Percentiles rank a stretch among this genome's conserved stretches.
phyloP scores from a whole-genome alignment of 176 grass and related monocot genomes.

The Triticum turgidum region DNA sequence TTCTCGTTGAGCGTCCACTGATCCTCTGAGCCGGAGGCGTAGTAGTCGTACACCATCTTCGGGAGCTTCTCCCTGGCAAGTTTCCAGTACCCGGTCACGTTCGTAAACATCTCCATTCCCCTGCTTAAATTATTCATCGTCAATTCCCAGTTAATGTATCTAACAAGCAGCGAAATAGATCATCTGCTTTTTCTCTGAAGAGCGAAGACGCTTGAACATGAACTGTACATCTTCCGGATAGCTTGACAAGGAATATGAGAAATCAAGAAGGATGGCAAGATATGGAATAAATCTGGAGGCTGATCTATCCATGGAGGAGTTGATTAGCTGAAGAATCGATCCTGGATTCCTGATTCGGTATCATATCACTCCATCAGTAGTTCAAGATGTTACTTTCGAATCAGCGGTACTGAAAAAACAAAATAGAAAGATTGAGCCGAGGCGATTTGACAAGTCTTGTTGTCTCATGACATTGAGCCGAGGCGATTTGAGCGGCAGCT shows the following conservation, averaged over 20 bases:
- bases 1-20: slow-evolving; percentile 89
- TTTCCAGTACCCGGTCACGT: slow-evolving; percentile 73
- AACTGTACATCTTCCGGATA: too few relatives aligned
- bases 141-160: background rate
- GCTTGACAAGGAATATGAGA: too few relatives aligned
- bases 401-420: background rate
- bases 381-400: background rate
- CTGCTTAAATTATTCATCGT: background rate
- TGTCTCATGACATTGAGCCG: too few relatives aligned
- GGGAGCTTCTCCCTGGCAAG: slow-evolving; percentile 75
- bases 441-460: too few relatives aligned
- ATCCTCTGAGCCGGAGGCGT: slow-evolving; percentile 88
- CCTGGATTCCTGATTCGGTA: background rate
- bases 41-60: slow-evolving; percentile 98
- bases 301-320: background rate
- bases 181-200: background rate
- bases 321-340: background rate
- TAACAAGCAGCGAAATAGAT: background rate
- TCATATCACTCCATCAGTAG: background rate
- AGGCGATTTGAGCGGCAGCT: too few relatives aligned
- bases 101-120: slow-evolving; percentile 77
- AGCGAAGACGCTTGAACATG: too few relatives aligned
- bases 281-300: background rate
- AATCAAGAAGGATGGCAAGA: background rate
- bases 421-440: background rate